phyloP scores from a whole-genome alignment of 768 basidiomycete species.

The Astraeus odoratus region DNA sequence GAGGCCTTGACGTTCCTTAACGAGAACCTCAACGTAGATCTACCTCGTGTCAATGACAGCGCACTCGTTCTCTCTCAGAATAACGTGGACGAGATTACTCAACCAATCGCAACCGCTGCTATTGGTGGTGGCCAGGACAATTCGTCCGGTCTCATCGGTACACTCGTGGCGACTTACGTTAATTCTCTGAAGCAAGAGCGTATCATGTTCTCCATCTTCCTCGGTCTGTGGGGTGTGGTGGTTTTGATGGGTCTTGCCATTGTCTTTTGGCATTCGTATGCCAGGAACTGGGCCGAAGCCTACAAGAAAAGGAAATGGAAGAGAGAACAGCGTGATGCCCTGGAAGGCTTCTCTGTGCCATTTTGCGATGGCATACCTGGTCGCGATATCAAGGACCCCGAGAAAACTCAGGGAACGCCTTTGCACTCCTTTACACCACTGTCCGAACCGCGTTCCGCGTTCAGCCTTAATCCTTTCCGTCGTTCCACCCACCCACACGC shows the following conservation, averaged over 20 bases:
- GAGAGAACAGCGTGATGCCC: conserved; percentile 42
- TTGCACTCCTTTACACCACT: conserved; percentile 46
- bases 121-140: conserved; percentile 50
- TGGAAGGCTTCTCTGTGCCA: conserved; percentile 35
- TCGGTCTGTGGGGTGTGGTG: conserved; percentile 78
- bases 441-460: conserved; percentile 29
- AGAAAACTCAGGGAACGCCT: conserved; percentile 15
- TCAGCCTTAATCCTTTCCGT: conserved; percentile 31
- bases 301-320: conserved; percentile 45
- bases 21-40: conserved; percentile 72
- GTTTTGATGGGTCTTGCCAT: conserved; percentile 70
- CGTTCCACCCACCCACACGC: conserved; percentile 27
- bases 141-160: conserved; percentile 59
- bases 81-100: conserved; percentile 65
- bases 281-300: conserved; percentile 38
- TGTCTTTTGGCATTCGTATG: conserved; percentile 69
- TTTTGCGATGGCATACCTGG: conserved; percentile 10
- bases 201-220: conserved; percentile 76
- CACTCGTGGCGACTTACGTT: conserved; percentile 68
- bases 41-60: conserved; percentile 71
- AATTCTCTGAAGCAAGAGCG: conserved; percentile 71
- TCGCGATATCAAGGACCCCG: conserved; percentile 17
- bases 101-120: conserved; percentile 80
- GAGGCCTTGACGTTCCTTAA: conserved; percentile 87
- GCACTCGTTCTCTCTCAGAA: conserved; percentile 71